Base-by-base conservation (phyloP, 1,284 basidiomycete genomes). In the Calocybe gambosa region DNA sequence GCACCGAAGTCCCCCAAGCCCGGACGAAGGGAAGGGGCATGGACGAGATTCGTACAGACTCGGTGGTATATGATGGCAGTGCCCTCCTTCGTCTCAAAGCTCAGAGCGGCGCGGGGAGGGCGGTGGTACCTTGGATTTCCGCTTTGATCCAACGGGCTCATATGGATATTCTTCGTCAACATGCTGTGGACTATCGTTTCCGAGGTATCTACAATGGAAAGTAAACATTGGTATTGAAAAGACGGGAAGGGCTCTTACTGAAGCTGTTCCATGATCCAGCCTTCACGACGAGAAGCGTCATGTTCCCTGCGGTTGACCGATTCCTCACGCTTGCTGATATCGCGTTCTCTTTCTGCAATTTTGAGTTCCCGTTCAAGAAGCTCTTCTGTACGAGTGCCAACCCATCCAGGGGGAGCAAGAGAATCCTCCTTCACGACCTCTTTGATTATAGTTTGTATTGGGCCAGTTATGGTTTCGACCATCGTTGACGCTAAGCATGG, bases 81-180 rank as follows among this genome's bases (percentile, higher is more conserved):
- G 69, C 68, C 78, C 84, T 80, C 84, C 85, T 84, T 88, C 86
- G 85, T 86, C 86, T 87, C 83, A 89, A 76, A 88, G 82, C 82
- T 87, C 85, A 70, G 84, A 82, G 76, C 83, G 85, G 77, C 85
- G 84, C 70, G 77, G 76, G 71, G 75, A 66, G 67, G 82, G 80
- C 69, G 82, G 77, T 66, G 82, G 75, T 89, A 89, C 87, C 87
- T 89, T 90, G 80, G 78, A 69, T 81, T 82, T 88, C 68, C 83
- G 81, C 70, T 80, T 84, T 48, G 75, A 58, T 53, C 66, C 70
- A 50, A 72, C 67, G 36, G 80, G 78, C 62, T 88, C 85, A 73
- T 89, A 89, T 43, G 81, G 65, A 64, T 82, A 78, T 62, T 90
- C 87, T 63, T 89, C 87, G 59, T 89, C 86, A 25, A 87, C 77